These are phyloP conservation scores for Lachancea meyersii DNA, from an alignment of 805 yeast genomes.

Conservation along the genomic window DNA sequence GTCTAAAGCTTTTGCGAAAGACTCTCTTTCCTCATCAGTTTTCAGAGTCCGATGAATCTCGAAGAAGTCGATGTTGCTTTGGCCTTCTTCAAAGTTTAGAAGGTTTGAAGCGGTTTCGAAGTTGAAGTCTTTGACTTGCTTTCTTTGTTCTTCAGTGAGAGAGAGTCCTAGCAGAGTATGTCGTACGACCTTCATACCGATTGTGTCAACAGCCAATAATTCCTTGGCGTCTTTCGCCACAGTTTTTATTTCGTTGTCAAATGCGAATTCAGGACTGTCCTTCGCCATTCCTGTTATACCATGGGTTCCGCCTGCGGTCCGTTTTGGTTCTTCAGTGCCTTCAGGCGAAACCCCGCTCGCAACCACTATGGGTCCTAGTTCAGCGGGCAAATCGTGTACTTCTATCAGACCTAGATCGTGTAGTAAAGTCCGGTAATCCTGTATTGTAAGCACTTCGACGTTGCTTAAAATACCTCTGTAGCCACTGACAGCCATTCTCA, in stretches of 20 bases:
- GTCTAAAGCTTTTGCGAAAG: conserved; percentile 64
- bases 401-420: conserved; percentile 31
- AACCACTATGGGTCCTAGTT: conserved; percentile 18
- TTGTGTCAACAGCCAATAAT: conserved; percentile 63
- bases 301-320: neutral
- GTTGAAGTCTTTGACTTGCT: conserved; percentile 31
- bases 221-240: conserved; percentile 50
- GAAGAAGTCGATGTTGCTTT: conserved; percentile 50
- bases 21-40: conserved; percentile 40
- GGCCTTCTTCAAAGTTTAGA: conserved; percentile 20
- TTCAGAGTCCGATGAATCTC: conserved; percentile 52
- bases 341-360: neutral
- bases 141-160: conserved; percentile 26
- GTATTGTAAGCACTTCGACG: conserved; percentile 25
- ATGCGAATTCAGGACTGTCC: conserved; percentile 17
- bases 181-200: conserved; percentile 72
- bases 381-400: conserved; percentile 23
- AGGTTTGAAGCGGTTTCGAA: conserved; percentile 35
- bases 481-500: conserved; percentile 18
- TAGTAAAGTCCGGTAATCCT: conserved; percentile 36
- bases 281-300: neutral
- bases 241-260: conserved; percentile 32
- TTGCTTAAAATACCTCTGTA: conserved; percentile 18
- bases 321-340: neutral
- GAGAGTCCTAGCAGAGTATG: conserved; percentile 57